phyloP scores from a whole-genome alignment of 148 eudicot species.

The Fagopyrum esculentum region DNA sequence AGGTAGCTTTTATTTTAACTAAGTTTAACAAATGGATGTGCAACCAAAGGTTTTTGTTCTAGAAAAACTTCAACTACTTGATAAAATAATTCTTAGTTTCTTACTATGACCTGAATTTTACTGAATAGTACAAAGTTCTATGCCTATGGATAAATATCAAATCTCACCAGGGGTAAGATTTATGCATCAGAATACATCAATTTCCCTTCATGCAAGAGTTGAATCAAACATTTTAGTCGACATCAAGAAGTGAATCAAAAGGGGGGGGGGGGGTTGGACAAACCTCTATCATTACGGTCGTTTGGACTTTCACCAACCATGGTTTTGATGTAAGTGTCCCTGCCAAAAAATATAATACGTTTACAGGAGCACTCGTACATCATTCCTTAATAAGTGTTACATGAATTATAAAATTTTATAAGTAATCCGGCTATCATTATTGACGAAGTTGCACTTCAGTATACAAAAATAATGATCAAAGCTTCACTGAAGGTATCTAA shows the following conservation, averaged over 20 bases:
- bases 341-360: slow-evolving; percentile 18
- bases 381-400: not conserved
- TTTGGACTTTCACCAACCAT: slow-evolving; percentile 93
- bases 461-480: not conserved
- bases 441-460: not conserved
- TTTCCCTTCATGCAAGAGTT: not conserved
- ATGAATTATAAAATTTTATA: not conserved
- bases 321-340: slow-evolving; percentile 90
- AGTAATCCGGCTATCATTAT: not conserved
- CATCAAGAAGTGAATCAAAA: no score
- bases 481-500: not conserved
- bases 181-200: not conserved
- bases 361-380: not conserved
- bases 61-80: no score
- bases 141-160: not conserved
- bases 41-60: no score
- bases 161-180: not conserved
- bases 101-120: not conserved
- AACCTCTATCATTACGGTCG: slow-evolving; percentile 97
- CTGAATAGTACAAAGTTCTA: not conserved
- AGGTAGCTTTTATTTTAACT: no score
- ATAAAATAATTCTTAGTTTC: not conserved
- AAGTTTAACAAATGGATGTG: no score
- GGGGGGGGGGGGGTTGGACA: not conserved
- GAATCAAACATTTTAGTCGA: no score